A percentile compares a stretch with the other conserved stretches of the same genome.
These are phyloP conservation scores for Ascochyta lentis DNA, from an alignment of 2,329 filamentous ascomycete species.

Conservation along the genomic window DNA sequence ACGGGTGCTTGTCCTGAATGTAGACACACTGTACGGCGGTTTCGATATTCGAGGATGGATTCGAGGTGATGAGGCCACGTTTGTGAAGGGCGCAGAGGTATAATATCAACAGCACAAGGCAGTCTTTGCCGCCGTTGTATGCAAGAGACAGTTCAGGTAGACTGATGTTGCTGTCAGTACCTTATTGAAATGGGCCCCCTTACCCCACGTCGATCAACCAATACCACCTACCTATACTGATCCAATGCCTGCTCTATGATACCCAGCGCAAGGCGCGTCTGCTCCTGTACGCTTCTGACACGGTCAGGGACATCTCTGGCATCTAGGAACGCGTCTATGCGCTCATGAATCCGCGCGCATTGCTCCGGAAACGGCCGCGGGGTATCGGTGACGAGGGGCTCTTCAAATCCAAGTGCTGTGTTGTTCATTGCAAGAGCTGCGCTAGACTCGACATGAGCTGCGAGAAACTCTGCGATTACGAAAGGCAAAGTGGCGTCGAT, in stretches of 20 bases:
- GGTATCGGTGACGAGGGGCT: constrained; percentile 48
- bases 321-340: constrained; percentile 70
- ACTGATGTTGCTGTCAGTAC: constrained; percentile 54
- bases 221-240: constrained; percentile 70
- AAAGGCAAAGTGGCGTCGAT: constrained; percentile 25
- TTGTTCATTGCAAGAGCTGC: constrained; percentile 47
- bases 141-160: constrained; percentile 83
- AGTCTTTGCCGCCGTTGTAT: constrained; percentile 98
- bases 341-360: constrained; percentile 61
- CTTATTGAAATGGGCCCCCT: constrained; percentile 1
- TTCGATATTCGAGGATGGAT: constrained; percentile 30
- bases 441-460: constrained; percentile 44
- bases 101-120: constrained; percentile 86
- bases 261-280: constrained; percentile 73
- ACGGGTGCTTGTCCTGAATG: constrained; percentile 84
- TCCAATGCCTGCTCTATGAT: constrained; percentile 78
- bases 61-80: constrained; percentile 35
- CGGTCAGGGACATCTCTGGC: constrained; percentile 63
- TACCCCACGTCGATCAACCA: not conserved
- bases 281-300: constrained; percentile 71
- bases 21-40: constrained; percentile 79
- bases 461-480: constrained; percentile 23
- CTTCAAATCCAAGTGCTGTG: constrained; percentile 33
- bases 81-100: constrained; percentile 72
- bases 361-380: constrained; percentile 56